Evolutionary conservation across 2,329 filamentous ascomycete genomes (phyloP).

Genomic region (Biscogniauxia mediterranea): DNA sequence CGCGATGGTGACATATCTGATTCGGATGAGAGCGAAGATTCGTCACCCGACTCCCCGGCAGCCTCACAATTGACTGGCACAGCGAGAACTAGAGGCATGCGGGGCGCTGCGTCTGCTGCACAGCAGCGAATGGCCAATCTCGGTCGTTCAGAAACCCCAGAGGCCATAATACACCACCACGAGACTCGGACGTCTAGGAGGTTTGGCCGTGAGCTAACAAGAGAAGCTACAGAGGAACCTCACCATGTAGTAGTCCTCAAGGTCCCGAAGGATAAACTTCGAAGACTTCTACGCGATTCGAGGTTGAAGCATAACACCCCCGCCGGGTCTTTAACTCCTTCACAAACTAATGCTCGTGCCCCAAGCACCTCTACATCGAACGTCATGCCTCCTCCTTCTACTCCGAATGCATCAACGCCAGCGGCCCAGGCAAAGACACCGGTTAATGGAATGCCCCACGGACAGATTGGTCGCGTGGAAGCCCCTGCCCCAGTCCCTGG

Average conservation of each 20-base stretch:
- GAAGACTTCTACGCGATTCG: constrained; percentile 59
- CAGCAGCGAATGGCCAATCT: constrained; percentile 83
- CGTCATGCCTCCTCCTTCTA: constrained; percentile 35
- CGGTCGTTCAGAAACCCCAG: constrained; percentile 85
- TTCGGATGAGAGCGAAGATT: constrained; percentile 89
- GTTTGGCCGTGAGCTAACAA: constrained; percentile 57
- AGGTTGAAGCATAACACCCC: constrained; percentile 41
- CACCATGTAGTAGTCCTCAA: constrained; percentile 72
- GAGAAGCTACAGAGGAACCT: constrained; percentile 79
- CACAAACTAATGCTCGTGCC: constrained; percentile 48
- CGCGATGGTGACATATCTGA: constrained; percentile 76
- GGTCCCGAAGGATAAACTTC: constrained; percentile 69
- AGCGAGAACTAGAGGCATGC: constrained; percentile 81
- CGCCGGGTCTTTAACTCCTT: constrained; percentile 42
- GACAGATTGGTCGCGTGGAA: constrained; percentile 65
- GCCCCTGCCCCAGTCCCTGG: constrained; percentile 61
- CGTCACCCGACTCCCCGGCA: constrained; percentile 80
- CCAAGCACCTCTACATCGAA: constrained; percentile 40
- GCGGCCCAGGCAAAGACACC: constrained; percentile 20
- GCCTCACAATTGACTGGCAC: constrained; percentile 73
- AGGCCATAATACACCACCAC: constrained; percentile 66
- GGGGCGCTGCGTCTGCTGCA: constrained; percentile 82
- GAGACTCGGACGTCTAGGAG: constrained; percentile 69
- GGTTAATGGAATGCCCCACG: constrained; percentile 39
- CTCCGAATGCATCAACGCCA: constrained; percentile 29